Percentiles rank a stretch among this genome's conserved stretches.
These are phyloP conservation scores for Coriaria nepalensis DNA, from an alignment of 306 rosid genomes.

Conservation along the genomic window DNA sequence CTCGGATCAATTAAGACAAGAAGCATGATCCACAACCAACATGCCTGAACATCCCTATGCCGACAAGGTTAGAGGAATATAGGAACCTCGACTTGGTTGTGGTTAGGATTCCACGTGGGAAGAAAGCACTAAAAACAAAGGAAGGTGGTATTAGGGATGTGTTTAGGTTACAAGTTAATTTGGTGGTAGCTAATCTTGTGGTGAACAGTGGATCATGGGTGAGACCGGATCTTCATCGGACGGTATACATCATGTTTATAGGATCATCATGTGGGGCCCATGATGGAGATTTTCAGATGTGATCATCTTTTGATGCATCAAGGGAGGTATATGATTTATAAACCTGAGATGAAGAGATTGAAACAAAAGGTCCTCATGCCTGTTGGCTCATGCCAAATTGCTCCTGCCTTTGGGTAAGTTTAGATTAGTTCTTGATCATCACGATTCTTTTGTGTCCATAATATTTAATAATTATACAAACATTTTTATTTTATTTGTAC, in stretches of 20 bases:
- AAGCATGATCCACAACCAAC: conserved; percentile 19
- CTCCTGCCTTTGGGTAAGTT: conserved; percentile 44
- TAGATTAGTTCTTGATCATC: background rate
- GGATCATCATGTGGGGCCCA: conserved; percentile 65
- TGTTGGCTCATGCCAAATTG: conserved; percentile 60
- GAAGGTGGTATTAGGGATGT: conserved; percentile 37
- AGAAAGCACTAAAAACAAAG: background rate
- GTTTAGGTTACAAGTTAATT: conserved; percentile 56
- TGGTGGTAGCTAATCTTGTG: conserved; percentile 65
- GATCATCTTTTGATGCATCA: conserved; percentile 45
- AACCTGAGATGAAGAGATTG: conserved; percentile 44
- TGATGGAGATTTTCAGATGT: conserved; percentile 76
- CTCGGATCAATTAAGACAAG: conserved; percentile 59
- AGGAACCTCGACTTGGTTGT: conserved; percentile 42
- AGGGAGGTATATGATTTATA: conserved; percentile 41
- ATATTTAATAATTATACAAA: too few species aligned
- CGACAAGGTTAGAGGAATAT: conserved; percentile 16
- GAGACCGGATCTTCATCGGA: conserved; percentile 16
- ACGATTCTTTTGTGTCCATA: background rate
- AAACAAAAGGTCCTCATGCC: conserved; percentile 62
- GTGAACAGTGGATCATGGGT: conserved; percentile 33
- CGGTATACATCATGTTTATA: conserved; percentile 46
- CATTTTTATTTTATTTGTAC: too few species aligned
- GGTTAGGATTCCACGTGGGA: conserved; percentile 47
- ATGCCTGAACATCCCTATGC: conserved; percentile 57